phyloP scores from a whole-genome alignment of 176 grass and related monocot species.

The Poa pratensis region DNA sequence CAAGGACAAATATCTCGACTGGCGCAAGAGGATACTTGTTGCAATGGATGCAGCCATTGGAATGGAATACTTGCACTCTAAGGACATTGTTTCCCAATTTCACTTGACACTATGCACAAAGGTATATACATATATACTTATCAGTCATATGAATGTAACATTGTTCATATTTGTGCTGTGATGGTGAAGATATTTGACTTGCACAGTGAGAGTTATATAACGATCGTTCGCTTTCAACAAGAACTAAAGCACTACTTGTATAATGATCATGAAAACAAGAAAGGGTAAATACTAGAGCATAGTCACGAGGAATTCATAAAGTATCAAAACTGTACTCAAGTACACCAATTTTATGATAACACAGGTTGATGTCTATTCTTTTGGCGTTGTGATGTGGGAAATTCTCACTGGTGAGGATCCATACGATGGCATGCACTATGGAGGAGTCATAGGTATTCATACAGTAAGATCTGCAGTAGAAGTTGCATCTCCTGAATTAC shows the following conservation, averaged over 20 bases:
- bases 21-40: conserved; percentile 66
- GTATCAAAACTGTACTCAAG: neutral
- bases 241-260: neutral
- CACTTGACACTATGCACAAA: neutral
- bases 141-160: conserved; percentile 2
- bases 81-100: conserved; percentile 49
- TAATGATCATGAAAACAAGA: conserved; percentile 2
- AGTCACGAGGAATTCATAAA: neutral
- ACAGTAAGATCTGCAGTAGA: conserved; percentile 9
- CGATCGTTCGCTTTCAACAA: neutral
- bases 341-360: conserved; percentile 15
- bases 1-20: conserved; percentile 79
- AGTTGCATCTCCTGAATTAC: neutral
- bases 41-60: conserved; percentile 97
- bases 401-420: conserved; percentile 89
- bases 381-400: conserved; percentile 96
- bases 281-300: neutral
- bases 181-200: conserved; percentile 8
- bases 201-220: neutral
- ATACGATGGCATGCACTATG: conserved; percentile 86
- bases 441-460: conserved; percentile 85
- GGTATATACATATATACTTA: neutral
- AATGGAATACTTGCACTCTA: conserved; percentile 96
- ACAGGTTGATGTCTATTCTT: conserved; percentile 93
- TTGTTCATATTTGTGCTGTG: neutral